Percentiles rank a stretch among this genome's conserved stretches.
Evolutionary conservation across 441 rosid genomes (phyloP).

Genomic region (Hura crepitans): DNA sequence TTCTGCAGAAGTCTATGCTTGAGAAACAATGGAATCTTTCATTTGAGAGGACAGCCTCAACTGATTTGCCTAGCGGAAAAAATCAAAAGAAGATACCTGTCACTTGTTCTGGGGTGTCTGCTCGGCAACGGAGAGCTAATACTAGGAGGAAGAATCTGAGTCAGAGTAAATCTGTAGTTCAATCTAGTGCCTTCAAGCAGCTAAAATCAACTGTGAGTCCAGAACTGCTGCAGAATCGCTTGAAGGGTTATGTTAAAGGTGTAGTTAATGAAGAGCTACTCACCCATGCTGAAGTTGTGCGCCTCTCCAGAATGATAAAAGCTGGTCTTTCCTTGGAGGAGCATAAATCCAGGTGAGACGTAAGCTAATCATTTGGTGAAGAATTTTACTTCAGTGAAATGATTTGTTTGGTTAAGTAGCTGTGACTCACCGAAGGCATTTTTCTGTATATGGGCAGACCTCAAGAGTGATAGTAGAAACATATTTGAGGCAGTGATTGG

Average conservation of each 20-base stretch:
- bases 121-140: constrained; percentile 67
- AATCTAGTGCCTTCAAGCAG: constrained; percentile 34
- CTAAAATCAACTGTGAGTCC: constrained; percentile 43
- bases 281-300: constrained; percentile 72
- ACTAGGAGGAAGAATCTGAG: constrained; percentile 42
- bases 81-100: constrained; percentile 47
- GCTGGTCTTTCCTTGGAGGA: constrained; percentile 75
- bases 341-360: constrained; percentile 63
- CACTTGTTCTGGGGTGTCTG: constrained; percentile 75
- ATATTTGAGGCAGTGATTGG: background rate
- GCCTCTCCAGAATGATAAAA: constrained; percentile 66
- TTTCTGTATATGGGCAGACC: background rate
- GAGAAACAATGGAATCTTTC: constrained; percentile 96
- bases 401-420: background rate
- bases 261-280: constrained; percentile 63
- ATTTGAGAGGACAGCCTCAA: constrained; percentile 40
- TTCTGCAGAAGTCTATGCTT: constrained; percentile 85
- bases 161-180: constrained; percentile 29
- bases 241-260: constrained; percentile 83
- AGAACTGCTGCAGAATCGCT: constrained; percentile 51
- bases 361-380: background rate
- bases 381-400: background rate
- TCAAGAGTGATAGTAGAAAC: background rate
- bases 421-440: background rate
- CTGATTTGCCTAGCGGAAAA: constrained; percentile 30